A percentile compares a stretch with the other conserved stretches of the same genome.
phyloP scores from a whole-genome alignment of 371 early-diverging fungal species.

The Rhizopus arrhizus region DNA sequence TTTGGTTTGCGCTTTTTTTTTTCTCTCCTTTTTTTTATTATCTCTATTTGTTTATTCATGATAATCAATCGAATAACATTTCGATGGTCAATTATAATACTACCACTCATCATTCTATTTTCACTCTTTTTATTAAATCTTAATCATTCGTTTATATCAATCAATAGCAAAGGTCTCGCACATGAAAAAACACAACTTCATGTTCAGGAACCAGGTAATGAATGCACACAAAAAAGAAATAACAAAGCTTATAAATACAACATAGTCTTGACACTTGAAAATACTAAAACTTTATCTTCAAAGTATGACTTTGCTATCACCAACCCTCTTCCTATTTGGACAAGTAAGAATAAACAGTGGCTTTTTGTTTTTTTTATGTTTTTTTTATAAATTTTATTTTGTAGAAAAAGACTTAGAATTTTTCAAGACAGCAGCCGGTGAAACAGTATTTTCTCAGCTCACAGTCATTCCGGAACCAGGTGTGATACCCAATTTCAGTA shows the following conservation, averaged over 20 bases:
- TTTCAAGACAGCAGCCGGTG: constrained; percentile 26
- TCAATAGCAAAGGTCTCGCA: background rate
- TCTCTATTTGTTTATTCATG: background rate
- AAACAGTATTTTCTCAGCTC: constrained; percentile 26
- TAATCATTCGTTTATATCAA: background rate
- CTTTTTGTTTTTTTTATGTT: background rate
- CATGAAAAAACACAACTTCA: background rate
- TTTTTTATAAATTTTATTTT: background rate
- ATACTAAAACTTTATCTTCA: background rate
- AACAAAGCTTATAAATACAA: background rate
- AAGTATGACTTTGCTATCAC: constrained; percentile 28
- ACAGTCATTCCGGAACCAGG: constrained; percentile 27
- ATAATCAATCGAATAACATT: background rate
- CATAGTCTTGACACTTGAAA: background rate
- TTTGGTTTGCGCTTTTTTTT: background rate
- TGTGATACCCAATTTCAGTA: constrained; percentile 32
- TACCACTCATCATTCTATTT: background rate
- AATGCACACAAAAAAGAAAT: background rate
- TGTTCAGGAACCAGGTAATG: constrained; percentile 1
- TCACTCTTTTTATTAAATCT: background rate
- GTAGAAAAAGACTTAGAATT: constrained; percentile 27
- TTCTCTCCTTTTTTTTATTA: background rate
- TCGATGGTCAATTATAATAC: background rate
- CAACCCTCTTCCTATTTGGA: constrained; percentile 18
- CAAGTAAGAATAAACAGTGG: constrained; percentile 16